phyloP scores from a whole-genome alignment of 2,329 filamentous ascomycete genomes.

The Cladosporium halotolerans region DNA sequence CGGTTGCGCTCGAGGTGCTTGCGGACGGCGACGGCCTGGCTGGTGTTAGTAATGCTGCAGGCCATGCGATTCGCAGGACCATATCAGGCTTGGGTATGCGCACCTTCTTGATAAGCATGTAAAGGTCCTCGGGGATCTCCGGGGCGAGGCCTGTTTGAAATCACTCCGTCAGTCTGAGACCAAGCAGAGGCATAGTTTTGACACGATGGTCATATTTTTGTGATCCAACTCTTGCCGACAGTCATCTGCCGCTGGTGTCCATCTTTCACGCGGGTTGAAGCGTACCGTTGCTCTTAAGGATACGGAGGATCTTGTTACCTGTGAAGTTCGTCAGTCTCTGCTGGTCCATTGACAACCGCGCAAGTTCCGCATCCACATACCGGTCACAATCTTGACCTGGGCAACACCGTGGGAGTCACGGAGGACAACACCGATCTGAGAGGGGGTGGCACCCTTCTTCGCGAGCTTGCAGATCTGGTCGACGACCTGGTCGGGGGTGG shows the following conservation, averaged over 20 bases:
- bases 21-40: constrained; percentile 88
- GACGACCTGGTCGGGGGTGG: constrained; percentile 94
- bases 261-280: constrained; percentile 40
- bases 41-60: constrained; percentile 6
- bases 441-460: constrained; percentile 96
- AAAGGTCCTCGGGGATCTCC: constrained; percentile 98
- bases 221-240: constrained; percentile 23
- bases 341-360: not conserved
- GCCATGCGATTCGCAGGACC: constrained; percentile 8
- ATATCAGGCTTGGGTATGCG: constrained; percentile 19
- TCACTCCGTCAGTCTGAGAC: constrained; percentile 40
- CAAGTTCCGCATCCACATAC: constrained; percentile 49
- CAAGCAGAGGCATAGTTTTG: constrained; percentile 37
- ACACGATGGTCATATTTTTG: constrained; percentile 15
- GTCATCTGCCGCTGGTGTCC: constrained; percentile 21
- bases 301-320: constrained; percentile 99
- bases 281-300: constrained; percentile 96
- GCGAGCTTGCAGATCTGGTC: constrained; percentile 99
- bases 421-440: constrained; percentile 97
- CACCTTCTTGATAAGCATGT: constrained; percentile 99
- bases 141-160: constrained; percentile 80
- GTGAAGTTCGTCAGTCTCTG: constrained; percentile 15
- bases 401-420: constrained; percentile 97
- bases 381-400: constrained; percentile 95
- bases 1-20: constrained; percentile 99